A percentile compares a stretch with the other conserved stretches of the same genome.
These are phyloP conservation scores for Plasmodium cynomolgi DNA, from an alignment of 169 alveolate genomes.

Conservation along the genomic window DNA sequence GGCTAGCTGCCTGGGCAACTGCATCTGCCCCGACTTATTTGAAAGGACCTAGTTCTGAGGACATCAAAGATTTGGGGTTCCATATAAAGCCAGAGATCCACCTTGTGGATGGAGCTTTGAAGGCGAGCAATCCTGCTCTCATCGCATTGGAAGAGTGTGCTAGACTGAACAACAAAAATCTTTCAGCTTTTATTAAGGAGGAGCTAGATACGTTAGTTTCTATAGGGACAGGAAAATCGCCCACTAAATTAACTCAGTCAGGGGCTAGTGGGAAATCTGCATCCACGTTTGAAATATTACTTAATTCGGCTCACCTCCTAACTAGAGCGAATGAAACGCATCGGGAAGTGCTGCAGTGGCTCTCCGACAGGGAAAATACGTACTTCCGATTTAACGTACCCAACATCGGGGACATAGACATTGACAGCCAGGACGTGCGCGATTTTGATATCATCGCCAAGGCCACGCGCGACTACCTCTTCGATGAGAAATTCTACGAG, in stretches of 20 bases:
- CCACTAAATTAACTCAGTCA: conserved; percentile 72
- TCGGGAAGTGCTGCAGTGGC: conserved; percentile 75
- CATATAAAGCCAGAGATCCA: conserved; percentile 81
- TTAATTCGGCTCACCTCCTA: conserved; percentile 64
- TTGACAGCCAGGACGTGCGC: conserved; percentile 49
- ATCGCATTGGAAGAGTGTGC: conserved; percentile 87
- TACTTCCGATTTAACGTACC: conserved; percentile 77
- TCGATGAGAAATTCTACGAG: conserved; percentile 76
- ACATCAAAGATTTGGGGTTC: conserved; percentile 79
- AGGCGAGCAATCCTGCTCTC: conserved; percentile 83
- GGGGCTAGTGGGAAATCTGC: conserved; percentile 29
- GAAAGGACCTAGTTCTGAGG: conserved; percentile 84
- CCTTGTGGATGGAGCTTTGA: conserved; percentile 85
- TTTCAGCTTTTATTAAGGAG: conserved; percentile 68
- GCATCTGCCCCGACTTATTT: conserved; percentile 86
- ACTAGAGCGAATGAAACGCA: conserved; percentile 74
- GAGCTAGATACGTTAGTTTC: conserved; percentile 77
- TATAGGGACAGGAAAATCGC: conserved; percentile 76
- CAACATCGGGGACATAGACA: conserved; percentile 73
- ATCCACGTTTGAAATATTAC: conserved; percentile 64
- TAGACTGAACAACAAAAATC: conserved; percentile 51
- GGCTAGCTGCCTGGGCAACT: conserved; percentile 90
- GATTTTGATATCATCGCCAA: conserved; percentile 74
- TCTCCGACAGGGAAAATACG: conserved; percentile 71
- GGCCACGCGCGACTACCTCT: conserved; percentile 76